These are phyloP conservation scores for Nakaseomyces delphensis DNA, from an alignment of 1,139 yeast genomes.

Conservation along the genomic window DNA sequence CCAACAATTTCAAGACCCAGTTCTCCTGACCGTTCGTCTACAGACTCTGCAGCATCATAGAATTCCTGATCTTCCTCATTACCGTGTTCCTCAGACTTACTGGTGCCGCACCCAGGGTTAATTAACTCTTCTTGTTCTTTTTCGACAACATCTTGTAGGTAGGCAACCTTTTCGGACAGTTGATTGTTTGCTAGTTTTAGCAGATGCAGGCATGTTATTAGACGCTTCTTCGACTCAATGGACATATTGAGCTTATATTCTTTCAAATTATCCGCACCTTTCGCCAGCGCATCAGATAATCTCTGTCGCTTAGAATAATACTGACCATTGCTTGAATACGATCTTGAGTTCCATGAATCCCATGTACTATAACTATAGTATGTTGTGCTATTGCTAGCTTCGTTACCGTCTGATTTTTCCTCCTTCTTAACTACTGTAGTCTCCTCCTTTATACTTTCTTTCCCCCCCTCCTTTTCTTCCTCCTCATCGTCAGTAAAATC, in stretches of 20 bases:
- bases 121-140: constrained; percentile 33
- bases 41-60: constrained; percentile 30
- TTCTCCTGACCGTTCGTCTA: constrained; percentile 35
- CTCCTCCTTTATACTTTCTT: background rate
- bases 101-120: constrained; percentile 5
- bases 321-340: background rate
- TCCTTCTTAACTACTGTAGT: background rate
- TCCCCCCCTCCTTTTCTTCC: constrained; percentile 12
- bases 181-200: constrained; percentile 70
- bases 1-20: constrained; percentile 76
- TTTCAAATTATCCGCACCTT: constrained; percentile 26
- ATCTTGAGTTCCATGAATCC: background rate
- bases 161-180: constrained; percentile 53
- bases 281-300: constrained; percentile 24
- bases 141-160: constrained; percentile 44
- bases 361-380: background rate
- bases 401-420: background rate
- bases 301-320: constrained; percentile 22
- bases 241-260: constrained; percentile 37
- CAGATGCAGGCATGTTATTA: constrained; percentile 65
- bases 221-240: constrained; percentile 58
- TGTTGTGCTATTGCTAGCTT: too few species aligned
- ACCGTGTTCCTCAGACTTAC: constrained; percentile 13
- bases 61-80: constrained; percentile 28
- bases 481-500: background rate